Conservation (phyloP, 2,329 filamentous ascomycete genomes). For the Magnaporthiopsis incrustans region DNA sequence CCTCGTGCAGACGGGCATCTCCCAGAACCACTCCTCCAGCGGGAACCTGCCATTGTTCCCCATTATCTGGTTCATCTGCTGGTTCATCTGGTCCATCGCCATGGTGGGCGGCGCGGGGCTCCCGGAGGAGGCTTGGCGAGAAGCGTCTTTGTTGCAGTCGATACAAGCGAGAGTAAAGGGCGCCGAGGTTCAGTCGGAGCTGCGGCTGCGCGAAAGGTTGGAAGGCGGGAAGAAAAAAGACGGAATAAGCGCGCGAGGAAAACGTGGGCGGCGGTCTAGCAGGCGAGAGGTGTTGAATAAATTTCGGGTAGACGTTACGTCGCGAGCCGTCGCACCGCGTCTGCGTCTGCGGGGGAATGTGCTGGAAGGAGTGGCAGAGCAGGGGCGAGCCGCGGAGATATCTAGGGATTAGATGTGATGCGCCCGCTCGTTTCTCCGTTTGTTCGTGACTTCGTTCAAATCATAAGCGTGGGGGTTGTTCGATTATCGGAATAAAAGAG, state of each 20-base stretch:
- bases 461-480: no score
- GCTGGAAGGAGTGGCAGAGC: neutral
- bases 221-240: neutral
- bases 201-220: no score
- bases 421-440: neutral
- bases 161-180: neutral
- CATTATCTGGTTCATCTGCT: conserved; percentile 49
- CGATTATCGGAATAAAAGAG: no score
- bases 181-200: neutral
- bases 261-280: no score
- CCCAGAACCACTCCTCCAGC: conserved; percentile 96
- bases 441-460: neutral
- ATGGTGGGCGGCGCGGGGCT: conserved; percentile 3
- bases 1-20: conserved; percentile 92
- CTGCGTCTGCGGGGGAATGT: neutral
- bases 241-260: neutral
- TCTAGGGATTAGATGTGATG: neutral
- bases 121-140: neutral
- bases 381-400: neutral
- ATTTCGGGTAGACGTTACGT: neutral
- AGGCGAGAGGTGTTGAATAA: neutral
- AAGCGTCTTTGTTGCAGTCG: neutral
- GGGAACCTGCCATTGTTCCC: conserved; percentile 56
- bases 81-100: neutral
- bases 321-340: no score